phyloP scores from a whole-genome alignment of 164 flowering plant genomes.

The Hamamelis virginiana region DNA sequence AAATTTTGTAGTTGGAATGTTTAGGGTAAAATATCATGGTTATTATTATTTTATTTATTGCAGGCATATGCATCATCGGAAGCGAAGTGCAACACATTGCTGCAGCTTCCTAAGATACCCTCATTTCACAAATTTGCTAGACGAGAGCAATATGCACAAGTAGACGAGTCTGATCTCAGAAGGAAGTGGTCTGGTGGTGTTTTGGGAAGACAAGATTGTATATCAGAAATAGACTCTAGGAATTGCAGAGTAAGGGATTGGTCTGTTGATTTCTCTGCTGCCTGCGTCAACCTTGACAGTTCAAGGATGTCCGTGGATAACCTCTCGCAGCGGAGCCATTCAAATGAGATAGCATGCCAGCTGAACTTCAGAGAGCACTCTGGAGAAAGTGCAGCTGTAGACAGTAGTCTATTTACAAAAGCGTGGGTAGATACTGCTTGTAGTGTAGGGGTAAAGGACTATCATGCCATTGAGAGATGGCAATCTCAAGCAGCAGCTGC shows the following conservation, averaged over 20 bases:
- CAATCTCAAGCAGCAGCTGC: constrained; percentile 94
- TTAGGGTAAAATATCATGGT: not conserved
- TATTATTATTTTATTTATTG: constrained; percentile 15
- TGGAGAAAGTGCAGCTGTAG: constrained; percentile 84
- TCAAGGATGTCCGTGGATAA: constrained; percentile 70
- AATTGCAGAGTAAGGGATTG: constrained; percentile 93
- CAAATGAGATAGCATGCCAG: constrained; percentile 65
- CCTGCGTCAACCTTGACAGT: constrained; percentile 71
- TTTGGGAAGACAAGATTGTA: constrained; percentile 79
- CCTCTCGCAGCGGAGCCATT: constrained; percentile 66
- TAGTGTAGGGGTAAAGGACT: constrained; percentile 77
- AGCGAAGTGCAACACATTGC: constrained; percentile 46
- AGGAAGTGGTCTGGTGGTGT: constrained; percentile 73
- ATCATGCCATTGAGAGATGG: constrained; percentile 94
- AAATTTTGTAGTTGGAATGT: not conserved
- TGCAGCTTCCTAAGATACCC: constrained; percentile 93
- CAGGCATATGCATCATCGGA: constrained; percentile 91
- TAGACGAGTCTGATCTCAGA: constrained; percentile 73
- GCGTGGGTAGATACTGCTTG: constrained; percentile 96
- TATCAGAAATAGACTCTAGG: constrained; percentile 94
- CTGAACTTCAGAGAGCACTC: constrained; percentile 75
- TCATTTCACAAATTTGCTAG: constrained; percentile 96
- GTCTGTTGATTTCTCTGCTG: constrained; percentile 93
- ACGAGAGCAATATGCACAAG: constrained; percentile 79
- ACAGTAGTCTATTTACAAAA: constrained; percentile 65